Evolutionary conservation across 2,329 filamentous ascomycete species (phyloP), one percentile per base, ranked within the genome.

Genomic region (Trichoderma koningiopsis): DNA sequence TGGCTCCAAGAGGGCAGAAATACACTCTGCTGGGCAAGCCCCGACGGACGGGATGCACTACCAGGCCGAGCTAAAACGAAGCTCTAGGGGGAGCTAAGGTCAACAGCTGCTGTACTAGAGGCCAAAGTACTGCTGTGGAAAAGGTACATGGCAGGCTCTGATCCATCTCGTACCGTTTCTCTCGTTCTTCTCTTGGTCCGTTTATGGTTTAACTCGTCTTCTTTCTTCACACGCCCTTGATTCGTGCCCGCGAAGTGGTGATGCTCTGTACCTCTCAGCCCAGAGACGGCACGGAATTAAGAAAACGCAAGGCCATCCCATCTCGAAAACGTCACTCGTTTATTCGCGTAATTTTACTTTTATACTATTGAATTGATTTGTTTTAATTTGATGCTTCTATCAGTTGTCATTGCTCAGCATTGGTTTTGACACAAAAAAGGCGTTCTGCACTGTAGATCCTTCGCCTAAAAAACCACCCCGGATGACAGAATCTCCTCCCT

Each of bases 381-480:
- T 57, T 3, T 11, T 19, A n/a, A 4, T 56, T 13, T 5, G 19
- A 1, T 24, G 8, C 6, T 61, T 22, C 19, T 19, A 6, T 24
- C n/a, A 3, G 8, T 19, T 61, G 3, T 35, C 27, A 33, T n/a
- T n/a, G 1, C 10, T 37, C 40, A 1, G 19, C 6, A 43, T 29
- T 56, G 10, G 4, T 11, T 31, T 52, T 49, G 62, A 53, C 29
- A 37, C 24, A 43, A 43, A 65, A 65, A 52, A 27, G 22, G 40
- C 52, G 52, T 37, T 47, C 56, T 65, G 62, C 62, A 65, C 53
- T n/a, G 62, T 65, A 65, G 62, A 65, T 65, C 62, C 14, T 35
- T 35, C 33, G 53, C 49, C 14, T 31, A 37, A 31, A 47, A n/a
- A 59, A 22, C 40, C 10, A 43, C 13, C 10, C 35, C 29, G 29